phyloP scores from a whole-genome alignment of 768 basidiomycete species.

The Xerocomellus amylosporus region DNA sequence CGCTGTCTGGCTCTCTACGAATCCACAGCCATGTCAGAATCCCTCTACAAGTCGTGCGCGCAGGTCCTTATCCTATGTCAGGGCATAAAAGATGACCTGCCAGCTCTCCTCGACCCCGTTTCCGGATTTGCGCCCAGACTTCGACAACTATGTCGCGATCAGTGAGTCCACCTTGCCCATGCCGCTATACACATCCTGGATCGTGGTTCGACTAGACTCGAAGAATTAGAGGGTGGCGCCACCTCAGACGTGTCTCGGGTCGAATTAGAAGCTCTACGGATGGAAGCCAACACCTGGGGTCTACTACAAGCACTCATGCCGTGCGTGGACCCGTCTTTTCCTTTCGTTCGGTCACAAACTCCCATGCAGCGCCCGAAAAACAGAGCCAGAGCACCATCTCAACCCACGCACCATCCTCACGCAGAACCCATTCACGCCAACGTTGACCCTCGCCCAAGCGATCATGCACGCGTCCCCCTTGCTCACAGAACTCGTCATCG shows the following conservation, averaged over 20 bases:
- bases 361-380: constrained; percentile 60
- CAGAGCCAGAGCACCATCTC: constrained; percentile 44
- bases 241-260: constrained; percentile 39
- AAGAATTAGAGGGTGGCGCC: constrained; percentile 46
- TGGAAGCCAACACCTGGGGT: constrained; percentile 83
- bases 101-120: constrained; percentile 59
- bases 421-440: constrained; percentile 81
- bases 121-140: constrained; percentile 70
- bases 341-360: not conserved
- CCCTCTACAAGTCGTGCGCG: constrained; percentile 63
- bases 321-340: constrained; percentile 40
- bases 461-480: constrained; percentile 66
- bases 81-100: constrained; percentile 53
- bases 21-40: constrained; percentile 26
- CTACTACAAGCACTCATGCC: constrained; percentile 76
- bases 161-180: constrained; percentile 43
- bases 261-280: constrained; percentile 59
- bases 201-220: constrained; percentile 39
- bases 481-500: constrained; percentile 72
- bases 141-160: constrained; percentile 48
- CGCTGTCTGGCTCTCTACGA: not conserved
- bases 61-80: constrained; percentile 64
- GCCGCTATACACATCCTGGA: not conserved
- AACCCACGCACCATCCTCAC: constrained; percentile 55
- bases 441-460: constrained; percentile 68